Percentiles rank a stretch among this genome's conserved stretches.
Evolutionary conservation across 352 stramenopile genomes (phyloP).

Genomic region (Globisporangium recalcitrans): DNA sequence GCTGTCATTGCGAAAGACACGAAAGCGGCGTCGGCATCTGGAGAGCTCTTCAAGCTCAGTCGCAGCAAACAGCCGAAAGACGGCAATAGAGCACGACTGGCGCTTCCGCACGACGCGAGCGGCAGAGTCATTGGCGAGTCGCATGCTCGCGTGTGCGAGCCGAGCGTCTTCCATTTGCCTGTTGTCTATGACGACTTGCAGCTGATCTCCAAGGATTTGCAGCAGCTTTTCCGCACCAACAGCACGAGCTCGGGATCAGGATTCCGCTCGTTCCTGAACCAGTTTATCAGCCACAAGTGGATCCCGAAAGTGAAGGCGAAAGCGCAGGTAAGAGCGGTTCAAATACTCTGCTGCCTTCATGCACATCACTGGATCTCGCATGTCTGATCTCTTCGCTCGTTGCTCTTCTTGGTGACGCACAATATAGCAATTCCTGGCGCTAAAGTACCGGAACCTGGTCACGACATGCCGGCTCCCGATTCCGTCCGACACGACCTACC

Average conservation of each 20-base stretch:
- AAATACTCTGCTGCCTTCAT: neutral
- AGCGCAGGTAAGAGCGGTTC: constrained; percentile 25
- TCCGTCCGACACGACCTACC: constrained; percentile 69
- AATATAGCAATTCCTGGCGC: constrained; percentile 42
- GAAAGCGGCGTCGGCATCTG: constrained; percentile 9
- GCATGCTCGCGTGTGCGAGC: constrained; percentile 49
- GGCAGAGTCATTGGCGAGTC: constrained; percentile 22
- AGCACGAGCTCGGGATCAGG: constrained; percentile 24
- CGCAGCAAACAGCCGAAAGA: constrained; percentile 47
- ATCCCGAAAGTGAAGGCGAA: constrained; percentile 70
- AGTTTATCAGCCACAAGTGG: constrained; percentile 70
- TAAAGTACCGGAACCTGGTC: constrained; percentile 46
- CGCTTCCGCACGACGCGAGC: constrained; percentile 20
- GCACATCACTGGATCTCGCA: neutral
- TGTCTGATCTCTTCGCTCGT: neutral
- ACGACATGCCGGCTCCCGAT: constrained; percentile 45
- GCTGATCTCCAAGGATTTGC: constrained; percentile 50
- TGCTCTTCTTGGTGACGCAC: neutral
- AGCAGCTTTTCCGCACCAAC: constrained; percentile 35
- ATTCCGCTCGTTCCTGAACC: constrained; percentile 52
- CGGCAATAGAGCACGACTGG: constrained; percentile 17
- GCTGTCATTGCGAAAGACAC: constrained; percentile 20
- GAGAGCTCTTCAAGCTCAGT: constrained; percentile 57
- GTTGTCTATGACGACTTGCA: constrained; percentile 71
- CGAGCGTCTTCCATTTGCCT: constrained; percentile 71